A percentile compares a stretch with the other conserved stretches of the same genome.
These are phyloP conservation scores for Pythium angustatum DNA, from an alignment of 352 stramenopile species.

Conservation along the genomic window DNA sequence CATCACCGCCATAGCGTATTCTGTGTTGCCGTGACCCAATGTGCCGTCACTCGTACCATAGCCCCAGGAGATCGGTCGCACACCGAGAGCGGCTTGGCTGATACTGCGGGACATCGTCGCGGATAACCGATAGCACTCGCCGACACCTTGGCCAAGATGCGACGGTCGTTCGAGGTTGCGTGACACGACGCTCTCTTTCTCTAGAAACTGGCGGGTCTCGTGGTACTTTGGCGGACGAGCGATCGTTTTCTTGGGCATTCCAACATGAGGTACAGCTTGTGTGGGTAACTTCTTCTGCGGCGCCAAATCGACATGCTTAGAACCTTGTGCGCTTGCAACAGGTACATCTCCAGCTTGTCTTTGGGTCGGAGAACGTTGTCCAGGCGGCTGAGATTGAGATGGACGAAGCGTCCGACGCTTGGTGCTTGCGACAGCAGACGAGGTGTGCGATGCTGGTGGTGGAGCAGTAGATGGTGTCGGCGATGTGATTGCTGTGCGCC, in stretches of 20 bases:
- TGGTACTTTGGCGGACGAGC: slow-evolving; percentile 46
- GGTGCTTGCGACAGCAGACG: neutral
- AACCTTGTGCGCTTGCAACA: neutral
- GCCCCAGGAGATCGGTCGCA: slow-evolving; percentile 51
- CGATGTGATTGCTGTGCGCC: slow-evolving; percentile 10
- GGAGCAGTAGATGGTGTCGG: neutral
- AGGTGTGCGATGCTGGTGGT: neutral
- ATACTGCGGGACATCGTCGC: slow-evolving; percentile 42
- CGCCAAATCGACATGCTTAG: neutral
- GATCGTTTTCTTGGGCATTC: slow-evolving; percentile 36
- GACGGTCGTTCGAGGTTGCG: slow-evolving; percentile 7
- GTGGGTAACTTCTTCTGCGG: neutral
- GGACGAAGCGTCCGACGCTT: neutral
- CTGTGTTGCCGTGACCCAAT: slow-evolving; percentile 40
- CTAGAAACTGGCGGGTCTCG: slow-evolving; percentile 42
- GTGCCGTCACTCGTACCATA: slow-evolving; percentile 54
- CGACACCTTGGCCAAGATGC: slow-evolving; percentile 29
- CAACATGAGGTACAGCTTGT: neutral
- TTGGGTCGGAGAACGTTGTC: neutral
- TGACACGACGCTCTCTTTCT: slow-evolving; percentile 34
- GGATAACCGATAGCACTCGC: slow-evolving; percentile 43
- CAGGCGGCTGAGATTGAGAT: neutral
- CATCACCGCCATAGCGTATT: slow-evolving; percentile 22
- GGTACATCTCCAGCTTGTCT: neutral
- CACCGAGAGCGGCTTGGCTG: slow-evolving; percentile 28